phyloP scores from a whole-genome alignment of 208 protist genomes.

The Leishmania tarentolae region DNA sequence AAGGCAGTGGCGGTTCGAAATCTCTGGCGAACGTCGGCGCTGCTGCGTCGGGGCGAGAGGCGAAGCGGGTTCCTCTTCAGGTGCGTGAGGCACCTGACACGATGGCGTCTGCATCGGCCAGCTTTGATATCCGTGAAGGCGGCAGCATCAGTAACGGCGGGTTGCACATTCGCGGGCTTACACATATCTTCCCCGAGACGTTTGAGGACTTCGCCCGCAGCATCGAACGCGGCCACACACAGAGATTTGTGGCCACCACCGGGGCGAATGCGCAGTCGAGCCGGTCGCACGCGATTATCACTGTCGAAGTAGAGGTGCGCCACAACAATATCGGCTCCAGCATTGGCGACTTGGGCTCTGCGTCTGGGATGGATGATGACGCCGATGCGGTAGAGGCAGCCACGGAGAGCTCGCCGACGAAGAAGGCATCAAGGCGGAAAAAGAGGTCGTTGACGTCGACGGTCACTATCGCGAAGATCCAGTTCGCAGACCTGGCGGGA shows the following conservation, averaged over 20 bases:
- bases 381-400: conserved; percentile 5
- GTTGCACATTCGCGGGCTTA: conserved; percentile 64
- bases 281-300: conserved; percentile 91
- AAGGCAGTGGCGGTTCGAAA: conserved; percentile 48
- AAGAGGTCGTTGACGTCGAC: neutral
- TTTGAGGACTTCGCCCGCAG: conserved; percentile 64
- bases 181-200: conserved; percentile 52
- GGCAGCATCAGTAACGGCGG: conserved; percentile 37
- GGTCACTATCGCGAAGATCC: conserved; percentile 75
- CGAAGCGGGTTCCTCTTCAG: conserved; percentile 43
- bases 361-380: neutral
- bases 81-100: conserved; percentile 40
- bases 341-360: neutral
- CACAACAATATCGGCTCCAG: neutral
- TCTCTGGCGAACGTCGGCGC: neutral
- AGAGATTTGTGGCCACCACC: conserved; percentile 75
- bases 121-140: neutral
- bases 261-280: conserved; percentile 84
- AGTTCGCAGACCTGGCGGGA: conserved; percentile 89
- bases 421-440: neutral
- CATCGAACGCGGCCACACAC: conserved; percentile 70
- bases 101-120: neutral
- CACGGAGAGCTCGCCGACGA: neutral
- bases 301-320: conserved; percentile 74
- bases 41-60: neutral